Evolutionary conservation across 768 basidiomycete genomes (phyloP).

Genomic region (Nidula microcarpa): DNA sequence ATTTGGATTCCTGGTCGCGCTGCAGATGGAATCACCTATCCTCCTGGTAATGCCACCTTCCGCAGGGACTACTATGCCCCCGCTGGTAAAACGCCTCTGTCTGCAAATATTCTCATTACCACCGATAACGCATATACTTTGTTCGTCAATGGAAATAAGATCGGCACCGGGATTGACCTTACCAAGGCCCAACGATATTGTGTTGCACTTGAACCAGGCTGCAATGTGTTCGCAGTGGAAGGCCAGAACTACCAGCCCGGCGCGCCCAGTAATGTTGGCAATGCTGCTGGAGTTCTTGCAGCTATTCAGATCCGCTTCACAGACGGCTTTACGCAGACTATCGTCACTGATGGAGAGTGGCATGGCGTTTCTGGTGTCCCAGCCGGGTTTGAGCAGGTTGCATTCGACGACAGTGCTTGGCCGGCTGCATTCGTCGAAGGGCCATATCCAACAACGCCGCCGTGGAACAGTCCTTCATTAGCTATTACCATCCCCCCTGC

Average conservation of each 20-base stretch:
- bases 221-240: slow-evolving; percentile 29
- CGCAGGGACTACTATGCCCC: slow-evolving; percentile 21
- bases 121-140: slow-evolving; percentile 25
- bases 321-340: slow-evolving; percentile 22
- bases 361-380: slow-evolving; percentile 16
- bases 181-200: slow-evolving; percentile 20
- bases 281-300: slow-evolving; percentile 24
- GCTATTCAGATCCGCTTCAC: slow-evolving; percentile 24
- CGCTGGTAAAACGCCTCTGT: slow-evolving; percentile 18
- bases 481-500: slow-evolving; percentile 9
- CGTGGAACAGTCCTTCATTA: slow-evolving; percentile 1
- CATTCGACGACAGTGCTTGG: slow-evolving; percentile 26
- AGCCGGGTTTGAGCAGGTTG: slow-evolving; percentile 21
- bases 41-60: slow-evolving; percentile 22
- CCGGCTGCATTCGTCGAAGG: slow-evolving; percentile 18
- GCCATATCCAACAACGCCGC: neutral
- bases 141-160: slow-evolving; percentile 23
- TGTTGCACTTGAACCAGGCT: slow-evolving; percentile 16
- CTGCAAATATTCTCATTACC: slow-evolving; percentile 24
- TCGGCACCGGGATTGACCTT: slow-evolving; percentile 17
- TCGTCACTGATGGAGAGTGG: slow-evolving; percentile 27
- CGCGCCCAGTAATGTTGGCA: slow-evolving; percentile 1
- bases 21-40: slow-evolving; percentile 8
- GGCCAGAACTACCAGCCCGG: slow-evolving; percentile 10
- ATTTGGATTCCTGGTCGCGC: slow-evolving; percentile 23